Conservation (phyloP, 75 land plant genomes). For the Cryptomeria japonica region DNA sequence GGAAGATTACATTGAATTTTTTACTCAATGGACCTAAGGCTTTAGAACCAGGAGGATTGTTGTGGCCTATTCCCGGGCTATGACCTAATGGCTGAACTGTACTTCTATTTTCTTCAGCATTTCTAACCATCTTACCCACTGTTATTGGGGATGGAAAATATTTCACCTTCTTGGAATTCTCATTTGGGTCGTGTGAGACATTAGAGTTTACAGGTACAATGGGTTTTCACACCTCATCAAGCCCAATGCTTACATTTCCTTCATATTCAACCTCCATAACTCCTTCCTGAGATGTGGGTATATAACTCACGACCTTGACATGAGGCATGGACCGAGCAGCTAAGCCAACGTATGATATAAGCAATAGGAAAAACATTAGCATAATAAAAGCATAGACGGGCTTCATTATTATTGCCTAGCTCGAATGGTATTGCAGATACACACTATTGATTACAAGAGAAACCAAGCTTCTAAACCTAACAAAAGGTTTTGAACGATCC, state of each 20-base stretch:
- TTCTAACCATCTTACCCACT: no score
- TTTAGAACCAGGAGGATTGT: not conserved
- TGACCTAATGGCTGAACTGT: not conserved
- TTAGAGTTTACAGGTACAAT: no score
- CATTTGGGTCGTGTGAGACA: not conserved
- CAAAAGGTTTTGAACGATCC: no score
- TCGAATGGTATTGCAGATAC: no score
- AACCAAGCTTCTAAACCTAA: no score
- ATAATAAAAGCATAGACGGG: not conserved
- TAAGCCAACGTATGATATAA: not conserved
- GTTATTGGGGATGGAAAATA: no score
- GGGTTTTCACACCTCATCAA: not conserved
- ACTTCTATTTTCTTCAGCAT: not conserved
- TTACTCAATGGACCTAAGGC: no score
- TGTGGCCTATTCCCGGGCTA: not conserved
- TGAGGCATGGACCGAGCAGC: not conserved
- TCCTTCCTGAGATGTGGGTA: not conserved
- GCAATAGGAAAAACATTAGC: not conserved
- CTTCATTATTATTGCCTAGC: not conserved
- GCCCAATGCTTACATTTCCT: not conserved
- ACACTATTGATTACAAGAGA: not conserved
- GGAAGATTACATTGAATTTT: no score
- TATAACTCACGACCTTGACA: no score
- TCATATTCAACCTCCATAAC: not conserved
- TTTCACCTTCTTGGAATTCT: no score